A percentile compares a stretch with the other conserved stretches of the same genome.
These are phyloP conservation scores for Tricholoma bakamatsutake DNA, from an alignment of 768 basidiomycete species.

Conservation along the genomic window DNA sequence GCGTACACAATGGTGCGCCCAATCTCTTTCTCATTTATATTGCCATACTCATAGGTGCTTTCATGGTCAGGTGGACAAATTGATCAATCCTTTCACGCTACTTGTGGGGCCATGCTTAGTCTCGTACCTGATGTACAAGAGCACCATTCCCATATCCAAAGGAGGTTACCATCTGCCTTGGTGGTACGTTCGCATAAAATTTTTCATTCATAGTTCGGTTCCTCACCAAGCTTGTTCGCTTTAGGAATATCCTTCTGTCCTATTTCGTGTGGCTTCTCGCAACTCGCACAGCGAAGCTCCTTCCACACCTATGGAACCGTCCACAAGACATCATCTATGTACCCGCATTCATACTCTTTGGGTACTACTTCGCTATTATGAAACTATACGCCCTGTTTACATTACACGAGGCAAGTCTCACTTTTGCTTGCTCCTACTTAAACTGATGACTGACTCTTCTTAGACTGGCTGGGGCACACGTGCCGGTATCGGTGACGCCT, in stretches of 20 bases:
- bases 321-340: conserved; percentile 77
- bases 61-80: conserved; percentile 63
- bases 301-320: conserved; percentile 75
- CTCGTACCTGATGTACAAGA: conserved; percentile 70
- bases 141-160: conserved; percentile 55
- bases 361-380: conserved; percentile 94
- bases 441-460: background rate
- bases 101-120: conserved; percentile 82
- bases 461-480: conserved; percentile 96
- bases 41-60: background rate
- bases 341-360: conserved; percentile 83
- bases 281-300: conserved; percentile 72
- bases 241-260: conserved; percentile 63
- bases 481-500: conserved; percentile 83
- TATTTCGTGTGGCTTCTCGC: conserved; percentile 69
- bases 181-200: conserved; percentile 46
- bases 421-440: background rate
- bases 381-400: conserved; percentile 89
- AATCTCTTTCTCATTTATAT: conserved; percentile 38
- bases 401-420: conserved; percentile 69
- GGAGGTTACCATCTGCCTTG: conserved; percentile 80
- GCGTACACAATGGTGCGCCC: conserved; percentile 83
- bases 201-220: background rate
- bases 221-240: background rate
- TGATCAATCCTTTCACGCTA: conserved; percentile 83